Evolutionary conservation across 192 early-diverging fungal genomes (phyloP), one percentile per base, ranked within the genome.

Genomic region (Pilobolus umbonatus): DNA sequence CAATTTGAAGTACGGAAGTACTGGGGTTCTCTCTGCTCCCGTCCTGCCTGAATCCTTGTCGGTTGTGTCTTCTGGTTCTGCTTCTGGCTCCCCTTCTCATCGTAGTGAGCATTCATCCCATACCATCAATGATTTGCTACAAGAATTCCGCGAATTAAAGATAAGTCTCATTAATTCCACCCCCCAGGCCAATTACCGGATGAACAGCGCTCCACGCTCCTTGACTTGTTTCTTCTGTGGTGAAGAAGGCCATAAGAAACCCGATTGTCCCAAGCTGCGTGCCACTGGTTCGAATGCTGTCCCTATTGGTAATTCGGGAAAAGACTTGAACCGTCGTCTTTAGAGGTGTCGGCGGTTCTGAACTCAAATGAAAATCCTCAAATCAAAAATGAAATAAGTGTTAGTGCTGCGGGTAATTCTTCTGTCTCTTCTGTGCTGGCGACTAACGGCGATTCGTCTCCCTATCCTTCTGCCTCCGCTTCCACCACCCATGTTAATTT

Each of bases 141-240:
- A 40, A 36, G 25, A 42, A 40, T 39, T 39, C 38, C 15, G 42
- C 19, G 36, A 17, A 14, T 21, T 55, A 21, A 55, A 55, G 15
- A 36, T 55, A 2, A 34, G 25, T 21, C 22, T 55, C 19, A 19
- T 55, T 5, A 25, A 12, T 24, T 25, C 19, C 5, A 25, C 44
- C 25, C n/a, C 19, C 11, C 2, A 2, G 19, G 4, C 4, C 25
- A 5, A 17, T 46, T 17, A 3, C 10, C 19, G 12, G 15, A 17
- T 17, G 4, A n/a, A 11, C 19, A 30, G 2, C 48, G 14, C 17
- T 4, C 22, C 5, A 2, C 48, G 48, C 4, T 24, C 31, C 1
- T 14, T 50, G 7, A 50, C 25, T 30, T 52, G 50, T 24, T 52
- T 52, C 19, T 9, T 21, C 1, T 52, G 50, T 35, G 50, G 50